These are phyloP conservation scores for Pleurostoma richardsiae DNA, from an alignment of 2,329 filamentous ascomycete species.

Conservation along the genomic window DNA sequence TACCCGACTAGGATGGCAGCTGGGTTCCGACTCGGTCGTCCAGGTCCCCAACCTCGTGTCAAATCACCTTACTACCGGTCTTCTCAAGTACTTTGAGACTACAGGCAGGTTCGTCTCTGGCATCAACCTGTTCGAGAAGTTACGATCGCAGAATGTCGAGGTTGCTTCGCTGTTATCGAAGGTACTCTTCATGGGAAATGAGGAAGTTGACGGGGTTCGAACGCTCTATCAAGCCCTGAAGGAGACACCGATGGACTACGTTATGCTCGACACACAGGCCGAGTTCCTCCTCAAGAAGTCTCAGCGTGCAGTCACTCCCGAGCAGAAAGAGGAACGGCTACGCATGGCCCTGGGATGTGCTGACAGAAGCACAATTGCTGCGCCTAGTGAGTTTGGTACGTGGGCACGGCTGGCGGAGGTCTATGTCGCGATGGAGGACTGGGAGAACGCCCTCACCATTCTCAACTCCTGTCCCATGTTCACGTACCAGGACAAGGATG, in stretches of 20 bases:
- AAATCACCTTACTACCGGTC: conserved; percentile 90
- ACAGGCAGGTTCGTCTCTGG: conserved; percentile 92
- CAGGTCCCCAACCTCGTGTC: conserved; percentile 96
- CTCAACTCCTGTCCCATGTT: conserved; percentile 99
- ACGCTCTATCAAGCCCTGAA: conserved; percentile 84
- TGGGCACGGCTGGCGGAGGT: conserved; percentile 93
- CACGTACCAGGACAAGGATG: conserved; percentile 97
- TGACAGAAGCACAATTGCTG: conserved; percentile 89
- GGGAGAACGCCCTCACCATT: conserved; percentile 91
- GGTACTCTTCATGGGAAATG: conserved; percentile 89
- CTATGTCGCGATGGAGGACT: conserved; percentile 90
- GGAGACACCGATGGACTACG: conserved; percentile 95
- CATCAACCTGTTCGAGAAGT: conserved; percentile 96
- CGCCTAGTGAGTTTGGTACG: conserved; percentile 93
- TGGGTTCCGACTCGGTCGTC: conserved; percentile 94
- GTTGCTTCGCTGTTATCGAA: conserved; percentile 89
- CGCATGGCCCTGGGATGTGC: conserved; percentile 89
- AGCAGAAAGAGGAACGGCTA: conserved; percentile 60
- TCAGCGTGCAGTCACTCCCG: conserved; percentile 43
- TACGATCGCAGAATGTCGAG: conserved; percentile 84
- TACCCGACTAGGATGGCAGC: conserved; percentile 67
- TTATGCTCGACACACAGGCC: conserved; percentile 90
- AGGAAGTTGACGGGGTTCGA: conserved; percentile 92
- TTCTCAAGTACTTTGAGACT: conserved; percentile 91
- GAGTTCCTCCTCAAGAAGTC: conserved; percentile 88